Evolutionary conservation across 805 yeast genomes (phyloP), one percentile per base, ranked within the genome.

Genomic region (Cyberlindnera lachancei): DNA sequence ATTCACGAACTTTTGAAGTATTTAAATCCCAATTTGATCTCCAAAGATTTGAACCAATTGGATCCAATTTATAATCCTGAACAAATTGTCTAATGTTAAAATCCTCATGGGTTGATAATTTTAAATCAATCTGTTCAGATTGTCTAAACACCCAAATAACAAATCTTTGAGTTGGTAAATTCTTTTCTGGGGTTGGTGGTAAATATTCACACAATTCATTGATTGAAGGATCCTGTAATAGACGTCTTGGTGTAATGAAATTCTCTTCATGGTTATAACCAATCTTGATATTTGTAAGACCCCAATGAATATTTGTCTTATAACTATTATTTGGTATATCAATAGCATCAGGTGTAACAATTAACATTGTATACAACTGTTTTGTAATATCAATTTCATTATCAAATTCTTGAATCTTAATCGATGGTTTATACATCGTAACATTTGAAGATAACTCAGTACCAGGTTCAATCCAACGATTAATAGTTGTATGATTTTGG

Each of bases 1-100:
- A 57, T 41, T 67, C 71, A 57, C 97, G 76, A 18, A 88, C 79
- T 4, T 53, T 55, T 19, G 68, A 68, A 27, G 84, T 81, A 46
- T 79, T 73, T 46, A 83, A 63, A 58, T 92, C 97, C 75, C 80
- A 90, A 25, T 59, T 64, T 44, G 79, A 75, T 68, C 97, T 77
- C 90, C 94, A 90, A 28, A 85, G 68, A 55, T 86, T 94, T 2
- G 94, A 96, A 18, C 97, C 96, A 29, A 88, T 75, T 1, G 96
- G 75, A n/a, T 63, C 61, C 44, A 92, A 68, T 4, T 64, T 53
- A 55, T 82, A 53, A 4, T 57, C 41, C 4, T 58, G 64, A 12
- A 66, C 82, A 55, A 86, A 88, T 6, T 51, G 47, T 53, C 97
- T 74, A 40, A 90, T 77, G 48, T 85, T 73, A 52, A 90, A 90